phyloP scores from a whole-genome alignment of 495 filamentous ascomycete species.

The Neurospora terricola region DNA sequence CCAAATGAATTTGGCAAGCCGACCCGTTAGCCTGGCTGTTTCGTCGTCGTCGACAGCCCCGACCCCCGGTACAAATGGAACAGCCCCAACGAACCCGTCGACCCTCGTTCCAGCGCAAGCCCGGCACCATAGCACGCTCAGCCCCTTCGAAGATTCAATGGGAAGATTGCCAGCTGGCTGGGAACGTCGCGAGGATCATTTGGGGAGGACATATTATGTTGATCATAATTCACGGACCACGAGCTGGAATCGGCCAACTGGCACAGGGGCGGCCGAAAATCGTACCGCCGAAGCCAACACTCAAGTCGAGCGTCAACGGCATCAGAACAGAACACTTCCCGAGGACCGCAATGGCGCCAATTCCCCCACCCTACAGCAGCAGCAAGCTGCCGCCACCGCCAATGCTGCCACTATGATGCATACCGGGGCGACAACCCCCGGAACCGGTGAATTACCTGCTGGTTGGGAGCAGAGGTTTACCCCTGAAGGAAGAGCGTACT shows the following conservation, averaged over 20 bases:
- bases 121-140: conserved; percentile 48
- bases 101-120: conserved; percentile 20
- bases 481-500: conserved; percentile 89
- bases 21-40: conserved; percentile 30
- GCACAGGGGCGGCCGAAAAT: conserved; percentile 64
- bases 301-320: conserved; percentile 79
- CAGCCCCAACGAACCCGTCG: background rate
- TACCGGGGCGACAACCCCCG: conserved; percentile 87
- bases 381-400: conserved; percentile 43
- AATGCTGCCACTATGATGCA: conserved; percentile 77
- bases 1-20: conserved; percentile 24
- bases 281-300: conserved; percentile 76
- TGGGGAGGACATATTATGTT: conserved; percentile 98
- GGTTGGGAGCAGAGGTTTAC: conserved; percentile 96
- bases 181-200: conserved; percentile 91
- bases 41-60: conserved; percentile 23
- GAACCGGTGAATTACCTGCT: conserved; percentile 88
- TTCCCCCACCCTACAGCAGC: conserved; percentile 70
- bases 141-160: conserved; percentile 90
- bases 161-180: conserved; percentile 87
- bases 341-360: conserved; percentile 92
- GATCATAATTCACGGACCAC: conserved; percentile 96
- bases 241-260: conserved; percentile 86
- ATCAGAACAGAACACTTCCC: conserved; percentile 90
- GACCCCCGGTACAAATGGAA: conserved; percentile 29